phyloP scores from a whole-genome alignment of 2,329 filamentous ascomycete species.

The Fusarium tanahbumbuense region DNA sequence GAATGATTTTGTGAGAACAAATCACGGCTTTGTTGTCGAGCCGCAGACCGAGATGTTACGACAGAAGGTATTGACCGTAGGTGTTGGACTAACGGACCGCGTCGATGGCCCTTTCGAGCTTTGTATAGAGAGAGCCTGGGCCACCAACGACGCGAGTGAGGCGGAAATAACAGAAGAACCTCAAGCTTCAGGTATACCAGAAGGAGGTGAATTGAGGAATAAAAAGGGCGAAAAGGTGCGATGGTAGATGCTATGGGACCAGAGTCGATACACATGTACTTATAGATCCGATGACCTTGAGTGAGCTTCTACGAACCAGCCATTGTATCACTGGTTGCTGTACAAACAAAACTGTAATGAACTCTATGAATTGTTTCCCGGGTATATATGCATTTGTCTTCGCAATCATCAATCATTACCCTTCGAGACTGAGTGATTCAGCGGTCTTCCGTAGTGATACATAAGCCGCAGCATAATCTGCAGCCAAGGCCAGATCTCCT shows the following conservation, averaged over 20 bases:
- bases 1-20: slow-evolving; percentile 94
- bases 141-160: slow-evolving; percentile 72
- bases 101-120: slow-evolving; percentile 90
- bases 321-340: slow-evolving; percentile 3
- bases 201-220: slow-evolving; percentile 51
- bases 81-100: slow-evolving; percentile 89
- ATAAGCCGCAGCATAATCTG: slow-evolving; percentile 75
- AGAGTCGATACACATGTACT: slow-evolving; percentile 10
- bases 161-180: slow-evolving; percentile 38
- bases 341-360: slow-evolving; percentile 34
- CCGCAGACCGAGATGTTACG: slow-evolving; percentile 90
- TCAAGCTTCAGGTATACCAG: slow-evolving; percentile 29
- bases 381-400: background rate
- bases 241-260: slow-evolving; percentile 47
- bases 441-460: slow-evolving; percentile 64
- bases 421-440: slow-evolving; percentile 46
- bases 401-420: slow-evolving; percentile 16
- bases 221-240: slow-evolving; percentile 53
- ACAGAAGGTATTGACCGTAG: slow-evolving; percentile 86
- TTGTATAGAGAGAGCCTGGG: slow-evolving; percentile 88
- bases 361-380: background rate
- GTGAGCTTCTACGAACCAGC: background rate
- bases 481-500: slow-evolving; percentile 72
- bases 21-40: slow-evolving; percentile 90
- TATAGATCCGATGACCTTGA: slow-evolving; percentile 13